Evolutionary conservation across 2,329 filamentous ascomycete species (phyloP), one percentile per base, ranked within the genome.

Genomic region (Talaromyces islandicus): DNA sequence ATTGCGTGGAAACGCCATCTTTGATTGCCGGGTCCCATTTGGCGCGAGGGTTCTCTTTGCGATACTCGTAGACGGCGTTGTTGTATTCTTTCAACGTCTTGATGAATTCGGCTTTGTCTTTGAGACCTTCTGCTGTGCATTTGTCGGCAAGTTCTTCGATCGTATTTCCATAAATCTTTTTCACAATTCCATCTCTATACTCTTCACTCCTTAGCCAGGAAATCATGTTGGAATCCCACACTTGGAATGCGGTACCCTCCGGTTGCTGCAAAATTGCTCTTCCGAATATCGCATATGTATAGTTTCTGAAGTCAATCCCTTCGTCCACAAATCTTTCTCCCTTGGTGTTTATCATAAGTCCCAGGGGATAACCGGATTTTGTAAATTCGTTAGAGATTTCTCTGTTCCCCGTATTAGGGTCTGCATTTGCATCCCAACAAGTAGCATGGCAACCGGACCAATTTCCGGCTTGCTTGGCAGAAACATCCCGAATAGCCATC

Each of bases 331-430:
- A 89, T 1, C 87, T 77, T 48, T 80, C 67, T 0, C 86, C 87
- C 0, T 80, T 66, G 0, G 71, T 69, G 65, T 89, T 89, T 17
- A 89, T 60, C 81, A 88, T 88, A 12, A 89, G 64, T 0, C 86
- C 87, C 0, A 89, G 75, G 0, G 87, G 86, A 64, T 89, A 89
- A 1, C 86, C 87, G 0, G 83, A 87, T 67, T 89, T 89, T 7
- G 86, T 89, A 67, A 82, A 88, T 68, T 88, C 81, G 65, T 89
- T 89, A 3, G 86, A 85, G 2, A 83, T 72, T n/a, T 72, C 73
- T 1, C 83, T 78, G 64, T 88, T 82, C 4, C 86, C 86, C 0
- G 74, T 73, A 62, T 84, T 68, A 0, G 79, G 69, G 0, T 81
- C 78, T 0, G 86, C 81, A 66, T 87, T 81, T 1, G 84, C 84